phyloP scores from a whole-genome alignment of 192 early-diverging fungal genomes.

The Entomortierella lignicola region DNA sequence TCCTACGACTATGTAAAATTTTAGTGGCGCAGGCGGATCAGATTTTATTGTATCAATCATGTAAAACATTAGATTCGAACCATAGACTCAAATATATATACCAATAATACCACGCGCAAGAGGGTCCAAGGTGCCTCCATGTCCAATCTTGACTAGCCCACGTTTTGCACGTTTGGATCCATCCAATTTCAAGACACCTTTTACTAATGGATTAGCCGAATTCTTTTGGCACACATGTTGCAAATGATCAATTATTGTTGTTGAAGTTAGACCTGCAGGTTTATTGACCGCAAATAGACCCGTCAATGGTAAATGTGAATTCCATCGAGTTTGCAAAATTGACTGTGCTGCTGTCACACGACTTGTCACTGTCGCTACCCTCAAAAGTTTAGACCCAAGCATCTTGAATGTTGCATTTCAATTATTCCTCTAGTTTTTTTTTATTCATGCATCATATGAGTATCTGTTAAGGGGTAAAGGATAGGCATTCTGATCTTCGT shows the following conservation, averaged over 20 bases:
- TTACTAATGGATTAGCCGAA: conserved; percentile 10
- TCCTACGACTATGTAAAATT: conserved; percentile 25
- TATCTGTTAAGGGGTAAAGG: conserved; percentile 1
- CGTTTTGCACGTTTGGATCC: conserved; percentile 29
- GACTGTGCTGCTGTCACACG: neutral
- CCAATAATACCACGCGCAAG: conserved; percentile 66
- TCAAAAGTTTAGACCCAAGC: neutral
- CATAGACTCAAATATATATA: conserved; percentile 3
- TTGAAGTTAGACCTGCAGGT: conserved; percentile 58
- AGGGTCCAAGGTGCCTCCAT: conserved; percentile 69
- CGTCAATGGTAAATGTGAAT: conserved; percentile 32
- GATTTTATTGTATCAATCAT: too few relatives aligned
- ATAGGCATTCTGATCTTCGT: too few relatives aligned
- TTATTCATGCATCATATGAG: too few relatives aligned
- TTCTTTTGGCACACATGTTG: conserved; percentile 45
- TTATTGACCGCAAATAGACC: conserved; percentile 63
- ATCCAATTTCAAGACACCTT: conserved; percentile 19
- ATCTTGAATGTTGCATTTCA: neutral
- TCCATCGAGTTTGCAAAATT: neutral
- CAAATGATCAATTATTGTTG: conserved; percentile 50
- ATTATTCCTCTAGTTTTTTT: too few relatives aligned
- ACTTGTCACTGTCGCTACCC: neutral
- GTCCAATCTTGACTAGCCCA: conserved; percentile 64
- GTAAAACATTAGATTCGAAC: neutral
- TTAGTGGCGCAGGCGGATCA: neutral